phyloP scores from a whole-genome alignment of 176 grass and related monocot species.

The Puccinellia tenuiflora region DNA sequence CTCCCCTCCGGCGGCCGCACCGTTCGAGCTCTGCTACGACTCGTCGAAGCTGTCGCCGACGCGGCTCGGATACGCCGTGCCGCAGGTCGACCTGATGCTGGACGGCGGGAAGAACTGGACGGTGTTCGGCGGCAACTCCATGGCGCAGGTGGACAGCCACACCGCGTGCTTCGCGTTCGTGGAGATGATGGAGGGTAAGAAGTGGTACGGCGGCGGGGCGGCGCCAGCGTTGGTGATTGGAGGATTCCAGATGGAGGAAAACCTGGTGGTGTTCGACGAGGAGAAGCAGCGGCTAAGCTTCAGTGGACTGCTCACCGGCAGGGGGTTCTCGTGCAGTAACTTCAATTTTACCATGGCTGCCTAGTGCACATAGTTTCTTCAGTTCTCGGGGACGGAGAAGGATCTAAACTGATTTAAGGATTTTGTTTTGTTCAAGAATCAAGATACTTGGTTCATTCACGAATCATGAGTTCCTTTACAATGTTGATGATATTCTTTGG shows the following conservation, averaged over 20 bases:
- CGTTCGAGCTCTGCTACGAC: conserved; percentile 54
- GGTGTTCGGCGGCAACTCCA: conserved; percentile 44
- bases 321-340: conserved; percentile 36
- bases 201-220: background rate
- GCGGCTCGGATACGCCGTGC: conserved; percentile 42
- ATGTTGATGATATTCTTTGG: too few relatives aligned
- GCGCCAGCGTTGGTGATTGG: conserved; percentile 39
- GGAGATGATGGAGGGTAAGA: conserved; percentile 5
- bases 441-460: too few relatives aligned
- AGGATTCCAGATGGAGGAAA: conserved; percentile 66
- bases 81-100: conserved; percentile 37
- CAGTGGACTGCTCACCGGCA: conserved; percentile 6
- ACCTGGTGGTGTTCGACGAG: conserved; percentile 52
- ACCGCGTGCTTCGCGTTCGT: conserved; percentile 46
- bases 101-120: conserved; percentile 43
- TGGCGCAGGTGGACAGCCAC: conserved; percentile 23
- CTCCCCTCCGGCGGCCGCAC: background rate
- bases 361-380: too few relatives aligned
- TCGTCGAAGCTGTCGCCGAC: conserved; percentile 17
- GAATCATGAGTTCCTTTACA: too few relatives aligned
- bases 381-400: too few relatives aligned
- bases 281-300: conserved; percentile 31
- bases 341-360: conserved; percentile 41
- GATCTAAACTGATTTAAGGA: too few relatives aligned
- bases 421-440: too few relatives aligned